These are phyloP conservation scores for Neonectria magnoliae DNA, from an alignment of 2,329 filamentous ascomycete species.

Conservation along the genomic window DNA sequence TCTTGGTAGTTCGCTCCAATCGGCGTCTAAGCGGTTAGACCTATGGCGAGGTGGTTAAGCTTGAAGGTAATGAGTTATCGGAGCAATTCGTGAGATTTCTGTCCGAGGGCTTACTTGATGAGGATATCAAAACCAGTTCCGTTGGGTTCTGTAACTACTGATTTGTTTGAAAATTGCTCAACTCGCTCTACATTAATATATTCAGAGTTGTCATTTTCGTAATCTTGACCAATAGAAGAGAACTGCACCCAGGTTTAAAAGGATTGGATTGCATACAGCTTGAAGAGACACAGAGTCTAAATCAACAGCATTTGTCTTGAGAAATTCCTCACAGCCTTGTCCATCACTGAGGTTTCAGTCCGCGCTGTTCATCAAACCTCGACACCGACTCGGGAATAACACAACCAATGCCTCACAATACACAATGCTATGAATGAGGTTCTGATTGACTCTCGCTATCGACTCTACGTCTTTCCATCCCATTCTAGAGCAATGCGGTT, in stretches of 20 bases:
- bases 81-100: background rate
- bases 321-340: background rate
- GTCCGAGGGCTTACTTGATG: accelerated
- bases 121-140: background rate
- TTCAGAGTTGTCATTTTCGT: background rate
- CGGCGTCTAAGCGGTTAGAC: background rate
- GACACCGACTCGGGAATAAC: background rate
- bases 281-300: background rate
- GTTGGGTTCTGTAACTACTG: background rate
- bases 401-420: background rate
- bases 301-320: background rate
- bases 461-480: too few relatives aligned
- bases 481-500: background rate
- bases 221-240: background rate
- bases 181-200: background rate
- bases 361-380: too few relatives aligned
- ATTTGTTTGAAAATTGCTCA: background rate
- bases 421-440: background rate
- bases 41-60: background rate
- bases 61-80: background rate
- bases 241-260: background rate
- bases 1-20: background rate
- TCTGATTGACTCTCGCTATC: too few relatives aligned
- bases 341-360: background rate
- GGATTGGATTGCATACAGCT: background rate